Evolutionary conservation across 2,329 filamentous ascomycete genomes (phyloP), one percentile per base, ranked within the genome.

Genomic region (Fusarium drepaniforme): DNA sequence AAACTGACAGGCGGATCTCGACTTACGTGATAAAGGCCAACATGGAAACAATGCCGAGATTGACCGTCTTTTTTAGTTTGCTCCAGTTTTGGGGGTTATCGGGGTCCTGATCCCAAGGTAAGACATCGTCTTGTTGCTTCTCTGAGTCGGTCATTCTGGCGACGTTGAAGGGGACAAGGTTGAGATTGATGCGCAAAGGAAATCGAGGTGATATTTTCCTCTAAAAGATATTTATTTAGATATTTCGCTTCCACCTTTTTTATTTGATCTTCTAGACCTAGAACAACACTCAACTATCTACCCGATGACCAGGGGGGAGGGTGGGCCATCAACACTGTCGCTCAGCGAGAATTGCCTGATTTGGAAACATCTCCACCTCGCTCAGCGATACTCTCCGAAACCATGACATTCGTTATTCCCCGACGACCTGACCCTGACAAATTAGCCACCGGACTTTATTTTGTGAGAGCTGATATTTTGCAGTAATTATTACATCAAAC

Each of bases 31-130:
- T 61, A 1, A 70, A 71, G 2, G 53, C 68, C n/a, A 70, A 11
- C 12, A 49, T 30, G 8, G 66, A 66, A 2, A 61, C 53, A 2
- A 71, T 71, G 0, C 60, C 68, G 2, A 71, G 68, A 2, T 71
- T 71, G 2, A 57, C 5, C 2, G 53, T 2, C 7, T 70, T 71
- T 2, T 44, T 70, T 7, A 42, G 7, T 8, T 15, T 42, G 13
- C 30, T 66, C 67, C 60, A 71, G 3, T 70, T 71, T 8, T 70
- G 67, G n/a, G 67, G 67, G 1, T 70, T 71, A 13, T 65, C 13
- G 8, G 53, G 9, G 6, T 65, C 40, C 13, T 12, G n/a, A 2
- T 66, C 60, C 68, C 67, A 71, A 9, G n/a, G 16, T 2, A n/a
- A 9, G 0, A 11, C 16, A n/a, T 42, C 9, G 5, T 8, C 13